Evolutionary conservation across 2,329 filamentous ascomycete genomes (phyloP).

Genomic region (Penicillium sp.): DNA sequence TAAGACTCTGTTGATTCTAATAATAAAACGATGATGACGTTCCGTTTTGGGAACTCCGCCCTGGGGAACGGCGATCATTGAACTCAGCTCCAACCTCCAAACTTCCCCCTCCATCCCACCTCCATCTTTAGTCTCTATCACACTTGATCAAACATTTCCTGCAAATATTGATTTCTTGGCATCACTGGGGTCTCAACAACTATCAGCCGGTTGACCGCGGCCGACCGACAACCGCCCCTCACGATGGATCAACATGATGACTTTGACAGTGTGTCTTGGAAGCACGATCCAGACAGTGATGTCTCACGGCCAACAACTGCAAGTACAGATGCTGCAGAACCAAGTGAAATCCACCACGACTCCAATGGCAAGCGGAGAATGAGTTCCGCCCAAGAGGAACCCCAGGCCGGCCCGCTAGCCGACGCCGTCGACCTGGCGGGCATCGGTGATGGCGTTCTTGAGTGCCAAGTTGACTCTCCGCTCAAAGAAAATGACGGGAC

Average conservation of each 20-base stretch:
- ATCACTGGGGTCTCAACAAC: slow-evolving; percentile 11
- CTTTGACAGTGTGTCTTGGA: slow-evolving; percentile 81
- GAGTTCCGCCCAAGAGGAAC: slow-evolving; percentile 46
- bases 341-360: slow-evolving; percentile 36
- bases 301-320: slow-evolving; percentile 42
- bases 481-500: slow-evolving; percentile 95
- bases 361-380: slow-evolving; percentile 50
- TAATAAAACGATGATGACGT: slow-evolving; percentile 22
- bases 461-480: slow-evolving; percentile 78
- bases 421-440: slow-evolving; percentile 61
- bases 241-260: slow-evolving; percentile 59
- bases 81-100: slow-evolving; percentile 19
- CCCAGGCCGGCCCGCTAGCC: slow-evolving; percentile 51
- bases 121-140: background rate
- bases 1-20: background rate
- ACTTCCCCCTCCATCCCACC: slow-evolving; percentile 13
- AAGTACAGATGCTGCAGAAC: slow-evolving; percentile 42
- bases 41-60: slow-evolving; percentile 25
- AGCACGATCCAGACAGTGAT: slow-evolving; percentile 57
- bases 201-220: slow-evolving; percentile 17
- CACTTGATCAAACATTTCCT: background rate
- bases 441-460: slow-evolving; percentile 69
- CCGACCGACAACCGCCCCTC: slow-evolving; percentile 18
- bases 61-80: slow-evolving; percentile 25
- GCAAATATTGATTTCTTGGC: background rate